Conservation (phyloP, 2,329 filamentous ascomycete species). For the Pseudodiploospora longispora region DNA sequence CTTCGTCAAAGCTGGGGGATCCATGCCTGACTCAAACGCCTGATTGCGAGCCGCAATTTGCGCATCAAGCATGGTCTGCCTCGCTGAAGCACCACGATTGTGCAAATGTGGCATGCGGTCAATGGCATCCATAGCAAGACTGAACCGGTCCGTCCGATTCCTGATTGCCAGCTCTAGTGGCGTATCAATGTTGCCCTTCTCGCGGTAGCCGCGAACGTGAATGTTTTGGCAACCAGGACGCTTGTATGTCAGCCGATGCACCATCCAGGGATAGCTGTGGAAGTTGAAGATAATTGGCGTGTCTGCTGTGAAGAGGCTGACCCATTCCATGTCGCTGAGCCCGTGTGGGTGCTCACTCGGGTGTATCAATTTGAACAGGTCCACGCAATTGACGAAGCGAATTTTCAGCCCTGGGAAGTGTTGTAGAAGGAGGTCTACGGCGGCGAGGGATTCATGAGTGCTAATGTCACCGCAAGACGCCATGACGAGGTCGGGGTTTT, state of each 20-base stretch:
- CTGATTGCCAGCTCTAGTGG: conserved; percentile 71
- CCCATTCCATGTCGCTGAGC: conserved; percentile 57
- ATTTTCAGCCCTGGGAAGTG: conserved; percentile 66
- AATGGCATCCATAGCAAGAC: conserved; percentile 68
- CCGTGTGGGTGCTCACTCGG: conserved; percentile 65
- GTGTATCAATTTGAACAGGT: conserved; percentile 72
- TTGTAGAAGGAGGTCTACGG: conserved; percentile 64
- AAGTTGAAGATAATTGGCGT: conserved; percentile 76
- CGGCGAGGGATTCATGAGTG: conserved; percentile 67
- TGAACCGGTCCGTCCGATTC: conserved; percentile 71
- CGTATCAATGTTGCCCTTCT: conserved; percentile 80
- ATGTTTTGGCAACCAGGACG: conserved; percentile 59
- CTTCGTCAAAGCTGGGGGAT: conserved; percentile 55
- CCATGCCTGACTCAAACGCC: conserved; percentile 63
- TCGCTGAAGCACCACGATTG: conserved; percentile 53
- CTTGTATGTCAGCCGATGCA: conserved; percentile 70
- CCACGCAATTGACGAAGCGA: conserved; percentile 72
- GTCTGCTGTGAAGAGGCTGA: conserved; percentile 61
- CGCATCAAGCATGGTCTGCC: conserved; percentile 56
- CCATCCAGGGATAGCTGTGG: conserved; percentile 74
- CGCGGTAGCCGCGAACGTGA: conserved; percentile 70
- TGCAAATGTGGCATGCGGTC: conserved; percentile 55
- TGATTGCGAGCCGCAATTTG: conserved; percentile 56
- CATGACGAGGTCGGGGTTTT: conserved; percentile 68
- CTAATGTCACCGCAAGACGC: conserved; percentile 67